phyloP scores from a whole-genome alignment of 148 eudicot genomes.

The Polygonum maritimum region DNA sequence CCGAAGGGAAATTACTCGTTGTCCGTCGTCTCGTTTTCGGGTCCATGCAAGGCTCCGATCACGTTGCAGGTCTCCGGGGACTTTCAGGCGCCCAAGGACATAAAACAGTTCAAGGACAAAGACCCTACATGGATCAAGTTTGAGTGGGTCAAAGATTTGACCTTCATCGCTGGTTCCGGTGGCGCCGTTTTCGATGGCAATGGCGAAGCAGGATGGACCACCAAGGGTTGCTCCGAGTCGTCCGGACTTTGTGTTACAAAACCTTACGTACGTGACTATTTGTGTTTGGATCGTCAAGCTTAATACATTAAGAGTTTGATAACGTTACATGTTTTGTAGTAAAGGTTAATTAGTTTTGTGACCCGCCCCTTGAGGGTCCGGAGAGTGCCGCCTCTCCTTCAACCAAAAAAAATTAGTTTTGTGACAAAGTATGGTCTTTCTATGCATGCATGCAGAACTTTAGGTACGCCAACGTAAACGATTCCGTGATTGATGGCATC shows the following conservation, averaged over 20 bases:
- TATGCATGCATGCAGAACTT: slow-evolving; percentile 34
- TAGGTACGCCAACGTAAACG: slow-evolving; percentile 20
- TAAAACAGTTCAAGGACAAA: slow-evolving; percentile 4
- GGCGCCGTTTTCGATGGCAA: slow-evolving; percentile 4
- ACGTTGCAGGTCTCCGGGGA: slow-evolving; percentile 44
- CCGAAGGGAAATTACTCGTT: slow-evolving; percentile 36
- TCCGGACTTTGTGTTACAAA: not conserved
- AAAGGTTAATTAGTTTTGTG: no score
- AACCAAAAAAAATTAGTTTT: no score
- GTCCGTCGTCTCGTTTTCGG: slow-evolving; percentile 28
- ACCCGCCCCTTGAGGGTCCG: no score
- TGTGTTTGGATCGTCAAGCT: no score
- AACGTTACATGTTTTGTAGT: no score
- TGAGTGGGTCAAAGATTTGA: slow-evolving; percentile 17
- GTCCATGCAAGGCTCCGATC: slow-evolving; percentile 42
- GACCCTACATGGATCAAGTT: slow-evolving; percentile 25
- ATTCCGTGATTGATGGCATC: slow-evolving; percentile 27
- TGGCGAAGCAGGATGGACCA: slow-evolving; percentile 6
- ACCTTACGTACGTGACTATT: not conserved
- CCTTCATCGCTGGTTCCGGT: slow-evolving; percentile 12
- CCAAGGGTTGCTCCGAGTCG: not conserved
- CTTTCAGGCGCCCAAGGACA: slow-evolving; percentile 16
- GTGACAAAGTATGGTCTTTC: no score
- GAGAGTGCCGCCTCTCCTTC: no score
- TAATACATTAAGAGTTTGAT: no score